Base-by-base conservation (phyloP, 371 early-diverging fungal species). In the Dipsacomyces acuminosporus region DNA sequence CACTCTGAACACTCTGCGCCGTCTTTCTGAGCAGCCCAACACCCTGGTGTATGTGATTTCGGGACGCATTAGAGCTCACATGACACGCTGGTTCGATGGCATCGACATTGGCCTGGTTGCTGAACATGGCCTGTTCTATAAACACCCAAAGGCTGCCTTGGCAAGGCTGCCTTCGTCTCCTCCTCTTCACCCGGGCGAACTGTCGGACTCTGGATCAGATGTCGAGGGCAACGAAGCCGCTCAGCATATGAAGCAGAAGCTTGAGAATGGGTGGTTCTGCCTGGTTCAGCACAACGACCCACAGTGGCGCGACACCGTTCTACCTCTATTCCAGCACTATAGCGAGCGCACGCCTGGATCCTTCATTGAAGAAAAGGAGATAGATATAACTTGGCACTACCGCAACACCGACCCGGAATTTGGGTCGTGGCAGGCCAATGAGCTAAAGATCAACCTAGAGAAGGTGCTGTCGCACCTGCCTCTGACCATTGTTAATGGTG, bases 41-140 rank as follows among this genome's bases (percentile, higher is more conserved):
- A 89, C 91, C 0, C 89, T 83, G 59, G 91, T 98, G 20, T 98
- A 95, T 57, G 90, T 98, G 41, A 78, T 95, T 1, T 92, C 93
- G 22, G 97, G 92, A 15, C 88, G 92, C 36, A 82, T 80, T 44
- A 82, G 92, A 23, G 76, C 79, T 18, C 89, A 91, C 56, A 78
- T 98, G 62, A 91, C 89, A 56, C 54, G 74, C 9, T 96, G 96
- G 96, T 95, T 97, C 65, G 82, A 79, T 21, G 82, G 81, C 14
- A 81, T 88, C 4, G 88, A 82, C 33, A 80, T 96, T 7, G 98
- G 97, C 0, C 76, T 98, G 18, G 84, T 86, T 4, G 93, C 94
- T 5, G 97, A 96, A 69, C 95, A 96, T 64, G 98, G 98, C 8
- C 90, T 93, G 61, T 96, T 94, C 75, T 86, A 84, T 76, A 81